These are phyloP conservation scores for Penicillium paxilli DNA, from an alignment of 495 filamentous ascomycete genomes.

Conservation along the genomic window DNA sequence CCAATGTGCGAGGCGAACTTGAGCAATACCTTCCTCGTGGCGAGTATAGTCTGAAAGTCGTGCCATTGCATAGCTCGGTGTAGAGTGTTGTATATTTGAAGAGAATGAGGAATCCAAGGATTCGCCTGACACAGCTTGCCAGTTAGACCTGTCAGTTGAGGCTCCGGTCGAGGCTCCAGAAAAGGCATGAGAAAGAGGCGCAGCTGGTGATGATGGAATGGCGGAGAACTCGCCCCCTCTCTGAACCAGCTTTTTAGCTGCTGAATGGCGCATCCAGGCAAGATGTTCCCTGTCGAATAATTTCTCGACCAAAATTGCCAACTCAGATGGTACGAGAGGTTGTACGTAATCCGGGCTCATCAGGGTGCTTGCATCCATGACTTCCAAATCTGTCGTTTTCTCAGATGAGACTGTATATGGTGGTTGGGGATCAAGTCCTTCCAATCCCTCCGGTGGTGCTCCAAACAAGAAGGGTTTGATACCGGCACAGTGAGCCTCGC, in stretches of 20 bases:
- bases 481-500: constrained; percentile 58
- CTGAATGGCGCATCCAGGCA: constrained; percentile 82
- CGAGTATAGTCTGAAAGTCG: constrained; percentile 70
- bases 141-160: constrained; percentile 12
- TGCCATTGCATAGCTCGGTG: constrained; percentile 67
- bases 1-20: constrained; percentile 84
- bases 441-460: constrained; percentile 26
- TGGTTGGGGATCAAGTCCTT: constrained; percentile 26
- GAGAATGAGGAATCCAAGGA: constrained; percentile 28
- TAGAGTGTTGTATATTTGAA: constrained; percentile 26
- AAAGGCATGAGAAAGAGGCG: constrained; percentile 4
- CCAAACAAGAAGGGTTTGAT: constrained; percentile 73
- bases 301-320: constrained; percentile 64
- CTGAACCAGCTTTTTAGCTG: constrained; percentile 83
- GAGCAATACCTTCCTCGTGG: constrained; percentile 71
- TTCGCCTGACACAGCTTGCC: constrained; percentile 1
- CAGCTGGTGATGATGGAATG: constrained; percentile 1
- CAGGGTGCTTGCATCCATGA: constrained; percentile 91
- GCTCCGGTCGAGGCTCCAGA: too few species aligned
- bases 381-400: constrained; percentile 73
- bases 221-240: constrained; percentile 45
- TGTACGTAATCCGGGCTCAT: constrained; percentile 95
- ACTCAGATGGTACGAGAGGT: constrained; percentile 78
- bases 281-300: constrained; percentile 79
- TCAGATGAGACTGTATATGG: constrained; percentile 84